Evolutionary conservation across 2,329 filamentous ascomycete species (phyloP).

Genomic region (Akanthomyces uredinophilus): DNA sequence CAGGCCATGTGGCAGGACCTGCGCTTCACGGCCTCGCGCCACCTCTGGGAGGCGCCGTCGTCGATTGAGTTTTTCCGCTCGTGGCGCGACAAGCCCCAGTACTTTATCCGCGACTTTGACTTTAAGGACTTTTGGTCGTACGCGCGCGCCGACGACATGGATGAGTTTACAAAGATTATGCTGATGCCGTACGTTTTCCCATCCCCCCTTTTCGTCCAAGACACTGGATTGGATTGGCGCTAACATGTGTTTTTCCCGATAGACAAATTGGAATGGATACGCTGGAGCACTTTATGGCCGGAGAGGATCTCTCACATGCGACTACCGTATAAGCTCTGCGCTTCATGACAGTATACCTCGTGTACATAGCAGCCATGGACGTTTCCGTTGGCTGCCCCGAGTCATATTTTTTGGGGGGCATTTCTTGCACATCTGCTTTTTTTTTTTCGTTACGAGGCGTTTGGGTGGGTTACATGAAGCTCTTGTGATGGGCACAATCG

Average conservation of each 20-base stretch:
- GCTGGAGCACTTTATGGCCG: conserved; percentile 33
- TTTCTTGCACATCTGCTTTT: not conserved
- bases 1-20: conserved; percentile 15
- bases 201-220: too few relatives aligned
- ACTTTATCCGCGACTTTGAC: conserved; percentile 28
- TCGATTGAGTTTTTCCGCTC: conserved; percentile 38
- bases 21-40: conserved; percentile 34
- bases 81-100: conserved; percentile 40
- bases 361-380: not conserved
- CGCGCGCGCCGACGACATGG: conserved; percentile 32
- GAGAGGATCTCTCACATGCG: conserved; percentile 19
- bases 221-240: too few relatives aligned
- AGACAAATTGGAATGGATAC: conserved; percentile 33
- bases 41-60: conserved; percentile 39
- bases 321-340: not conserved
- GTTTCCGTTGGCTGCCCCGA: not conserved
- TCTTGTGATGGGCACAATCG: not conserved
- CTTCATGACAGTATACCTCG: not conserved
- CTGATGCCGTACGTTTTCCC: conserved; percentile 31
- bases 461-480: not conserved
- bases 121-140: conserved; percentile 34
- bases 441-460: not conserved
- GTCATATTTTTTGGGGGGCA: not conserved
- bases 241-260: not conserved
- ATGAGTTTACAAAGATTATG: conserved; percentile 36